Base-by-base conservation (phyloP, 768 basidiomycete genomes). In the Suillus paluster region DNA sequence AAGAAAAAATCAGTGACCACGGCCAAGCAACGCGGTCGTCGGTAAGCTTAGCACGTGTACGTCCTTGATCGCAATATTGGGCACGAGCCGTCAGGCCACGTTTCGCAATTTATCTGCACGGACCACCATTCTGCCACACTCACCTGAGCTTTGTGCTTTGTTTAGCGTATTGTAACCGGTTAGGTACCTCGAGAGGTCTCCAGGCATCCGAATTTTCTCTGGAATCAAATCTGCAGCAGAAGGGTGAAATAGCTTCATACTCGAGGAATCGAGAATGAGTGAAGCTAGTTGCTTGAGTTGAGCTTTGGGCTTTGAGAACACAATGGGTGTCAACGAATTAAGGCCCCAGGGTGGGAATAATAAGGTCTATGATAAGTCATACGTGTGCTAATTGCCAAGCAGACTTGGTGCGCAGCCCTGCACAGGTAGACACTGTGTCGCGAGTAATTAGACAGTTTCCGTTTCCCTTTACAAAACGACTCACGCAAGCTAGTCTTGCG, bases 401-500 rank as follows among this genome's bases (percentile, higher is more conserved):
- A 30, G 17, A 19, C 2, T 49, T 12, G 21, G 3, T 30, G 10
- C 49, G 27, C 49, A 30, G 49, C 27, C 48, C 15, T 27, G 25
- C 25, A 49, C 25, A n/a, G 45, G 45, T 46, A 6, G n/a, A n/a
- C n/a, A n/a, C n/a, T n/a, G n/a, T n/a, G n/a, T n/a, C n/a, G 48
- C 30, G 48, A 1, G 2, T 25, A 48, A 27, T 23, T 49, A n/a
- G n/a, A n/a, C n/a, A n/a, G n/a, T 10, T 49, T 11, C 17, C 15
- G 1, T 27, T 27, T 25, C 27, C 17, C 19, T 25, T 46, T 23
- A 15, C 45, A 30, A 19, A 27, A 9, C 17, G 10, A 50, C 49
- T 30, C 49, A 50, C 49, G 10, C 48, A 49, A 34, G 50, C 50
- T 53, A 53, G 21, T 21, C 21, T 53, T 53, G 52, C 33, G 34